Evolutionary conservation across 139 green algal species (phyloP), one percentile per base, ranked within the genome.

Genomic region (Axilococcus clingmanii): DNA sequence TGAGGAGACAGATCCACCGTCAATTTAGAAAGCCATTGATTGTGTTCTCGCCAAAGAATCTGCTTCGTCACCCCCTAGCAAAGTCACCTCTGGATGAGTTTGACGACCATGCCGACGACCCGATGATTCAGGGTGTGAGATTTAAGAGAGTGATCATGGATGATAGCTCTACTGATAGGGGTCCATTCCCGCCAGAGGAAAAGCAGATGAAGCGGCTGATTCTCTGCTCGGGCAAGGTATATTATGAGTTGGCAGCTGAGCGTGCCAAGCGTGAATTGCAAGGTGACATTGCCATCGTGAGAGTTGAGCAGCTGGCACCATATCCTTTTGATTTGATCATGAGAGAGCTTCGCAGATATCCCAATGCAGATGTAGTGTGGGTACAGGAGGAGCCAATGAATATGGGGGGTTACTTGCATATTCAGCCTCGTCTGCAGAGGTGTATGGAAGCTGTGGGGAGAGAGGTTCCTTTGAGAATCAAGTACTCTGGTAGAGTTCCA

Each of bases 61-160:
- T 98, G 65, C 81, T 98, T 64, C 79, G 91, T 44, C 86, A 95
- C 69, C 88, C 86, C 29, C 71, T 73, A 52, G 82, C 72, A 67
- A 88, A 88, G 71, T 86, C 67, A 14, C 55, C 58, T 11, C 71
- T 97, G 25, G 58, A 19, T 23, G 91, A 97, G 57, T 97, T 98
- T 61, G 85, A 95, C 57, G 91, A 98, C 66, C 55, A 77, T 28
- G 55, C 84, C 24, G 78, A 86, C 35, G 87, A 95, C 72, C 63
- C 67, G 51, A 40, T 25, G 32, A 71, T 76, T 23, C 75, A 90
- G 52, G 91, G 91, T 49, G 85, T 90, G 35, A 81, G 88, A 31
- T 98, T 98, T 83, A 94, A 94, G 73, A 79, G 92, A 27, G 31
- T 99, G 16, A 97, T 99, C 82, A 97, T 96, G 89, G 92, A 97